Percentiles rank a stretch among this genome's conserved stretches.
Evolutionary conservation across 1,284 basidiomycete species (phyloP).

Genomic region (Xerocomus nothofagi): DNA sequence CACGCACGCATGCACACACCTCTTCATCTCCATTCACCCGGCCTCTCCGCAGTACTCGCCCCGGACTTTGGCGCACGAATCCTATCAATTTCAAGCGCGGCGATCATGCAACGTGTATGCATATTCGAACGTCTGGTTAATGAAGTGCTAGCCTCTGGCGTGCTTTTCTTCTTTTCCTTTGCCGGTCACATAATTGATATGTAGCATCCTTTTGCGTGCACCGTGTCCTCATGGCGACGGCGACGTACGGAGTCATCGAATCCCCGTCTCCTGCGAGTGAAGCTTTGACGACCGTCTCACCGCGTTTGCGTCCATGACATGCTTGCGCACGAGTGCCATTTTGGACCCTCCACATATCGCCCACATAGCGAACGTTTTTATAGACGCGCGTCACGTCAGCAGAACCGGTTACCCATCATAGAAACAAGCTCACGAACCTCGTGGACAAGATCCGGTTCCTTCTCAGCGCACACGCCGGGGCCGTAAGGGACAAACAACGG

Average conservation of each 20-base stretch:
- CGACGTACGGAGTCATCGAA: neutral
- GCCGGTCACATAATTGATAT: neutral
- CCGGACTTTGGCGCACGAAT: neutral
- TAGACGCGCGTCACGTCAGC: neutral
- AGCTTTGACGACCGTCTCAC: neutral
- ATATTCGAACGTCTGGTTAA: neutral
- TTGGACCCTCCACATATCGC: neutral
- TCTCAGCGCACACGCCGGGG: no score
- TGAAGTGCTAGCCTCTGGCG: constrained; percentile 2
- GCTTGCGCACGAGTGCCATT: neutral
- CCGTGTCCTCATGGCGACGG: neutral
- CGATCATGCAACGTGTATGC: constrained; percentile 13
- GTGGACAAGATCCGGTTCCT: neutral
- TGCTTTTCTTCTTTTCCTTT: neutral
- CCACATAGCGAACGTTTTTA: neutral
- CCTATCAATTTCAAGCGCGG: constrained; percentile 3
- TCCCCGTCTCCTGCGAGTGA: neutral
- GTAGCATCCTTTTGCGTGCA: neutral
- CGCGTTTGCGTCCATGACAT: neutral
- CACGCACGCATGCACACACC: neutral
- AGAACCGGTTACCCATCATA: no score
- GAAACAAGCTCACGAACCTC: neutral
- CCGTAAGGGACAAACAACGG: neutral
- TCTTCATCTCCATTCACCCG: neutral
- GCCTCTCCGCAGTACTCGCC: neutral